phyloP scores from a whole-genome alignment of 2,329 filamentous ascomycete genomes.

The Aspergillus texensis region DNA sequence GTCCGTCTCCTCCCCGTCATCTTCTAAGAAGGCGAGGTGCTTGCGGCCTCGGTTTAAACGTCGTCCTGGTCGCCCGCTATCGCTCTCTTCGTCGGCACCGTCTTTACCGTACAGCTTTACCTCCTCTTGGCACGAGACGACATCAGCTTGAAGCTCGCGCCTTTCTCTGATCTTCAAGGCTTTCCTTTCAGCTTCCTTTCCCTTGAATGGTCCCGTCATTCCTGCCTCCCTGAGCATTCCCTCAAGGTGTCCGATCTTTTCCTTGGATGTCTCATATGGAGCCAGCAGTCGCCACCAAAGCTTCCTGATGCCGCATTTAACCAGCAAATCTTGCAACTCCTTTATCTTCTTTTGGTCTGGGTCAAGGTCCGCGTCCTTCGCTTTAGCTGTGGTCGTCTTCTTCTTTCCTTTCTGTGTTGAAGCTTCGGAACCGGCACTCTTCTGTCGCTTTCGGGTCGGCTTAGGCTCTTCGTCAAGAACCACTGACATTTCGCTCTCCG shows the following conservation, averaged over 20 bases:
- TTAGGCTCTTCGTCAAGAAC: slow-evolving; percentile 75
- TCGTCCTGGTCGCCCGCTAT: slow-evolving; percentile 41
- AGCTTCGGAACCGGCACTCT: slow-evolving; percentile 30
- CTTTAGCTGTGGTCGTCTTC: slow-evolving; percentile 34
- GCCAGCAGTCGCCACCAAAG: slow-evolving; percentile 87
- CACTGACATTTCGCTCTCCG: slow-evolving; percentile 69
- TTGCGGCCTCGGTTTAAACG: slow-evolving; percentile 47
- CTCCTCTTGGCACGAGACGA: slow-evolving; percentile 82
- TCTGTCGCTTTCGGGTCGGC: slow-evolving; percentile 56
- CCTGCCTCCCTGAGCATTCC: slow-evolving; percentile 77
- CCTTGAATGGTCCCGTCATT: slow-evolving; percentile 63
- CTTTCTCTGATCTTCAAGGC: slow-evolving; percentile 85
- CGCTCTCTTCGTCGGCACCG: slow-evolving; percentile 45
- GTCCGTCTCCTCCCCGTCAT: slow-evolving; percentile 67
- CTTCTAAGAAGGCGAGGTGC: slow-evolving; percentile 63
- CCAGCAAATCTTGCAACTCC: slow-evolving; percentile 78
- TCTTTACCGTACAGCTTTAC: slow-evolving; percentile 73
- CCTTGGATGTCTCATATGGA: slow-evolving; percentile 69
- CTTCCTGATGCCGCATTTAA: slow-evolving; percentile 90
- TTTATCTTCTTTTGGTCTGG: slow-evolving; percentile 82
- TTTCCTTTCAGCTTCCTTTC: slow-evolving; percentile 81
- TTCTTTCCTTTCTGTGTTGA: slow-evolving; percentile 34
- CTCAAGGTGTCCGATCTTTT: slow-evolving; percentile 81
- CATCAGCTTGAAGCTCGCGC: slow-evolving; percentile 79
- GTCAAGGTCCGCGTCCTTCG: slow-evolving; percentile 53